These are phyloP conservation scores for Aspergillus luchuensis DNA, from an alignment of 2,329 filamentous ascomycete species.

Conservation along the genomic window DNA sequence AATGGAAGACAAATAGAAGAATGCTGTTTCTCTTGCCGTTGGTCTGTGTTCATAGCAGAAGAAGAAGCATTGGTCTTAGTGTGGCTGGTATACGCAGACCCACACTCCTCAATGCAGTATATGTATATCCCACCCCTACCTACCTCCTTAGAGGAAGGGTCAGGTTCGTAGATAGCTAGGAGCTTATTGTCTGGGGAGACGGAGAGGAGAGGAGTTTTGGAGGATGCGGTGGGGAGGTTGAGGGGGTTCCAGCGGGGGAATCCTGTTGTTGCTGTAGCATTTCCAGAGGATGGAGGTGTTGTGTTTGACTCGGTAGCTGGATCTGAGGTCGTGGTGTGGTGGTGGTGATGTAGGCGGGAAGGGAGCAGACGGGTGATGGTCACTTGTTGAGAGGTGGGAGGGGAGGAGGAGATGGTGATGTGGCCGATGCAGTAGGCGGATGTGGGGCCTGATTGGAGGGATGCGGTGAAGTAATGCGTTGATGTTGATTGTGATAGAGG, in stretches of 20 bases:
- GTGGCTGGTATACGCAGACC: background rate
- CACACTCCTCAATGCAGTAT: constrained; percentile 13
- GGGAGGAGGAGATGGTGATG: constrained; percentile 5
- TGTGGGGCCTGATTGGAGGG: constrained; percentile 15
- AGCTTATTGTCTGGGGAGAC: constrained; percentile 20
- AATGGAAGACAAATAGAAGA: too few relatives aligned
- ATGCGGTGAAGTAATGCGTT: constrained; percentile 19
- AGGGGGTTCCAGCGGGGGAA: constrained; percentile 12
- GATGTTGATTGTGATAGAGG: background rate
- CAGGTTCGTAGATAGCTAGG: constrained; percentile 23
- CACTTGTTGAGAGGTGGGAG: background rate
- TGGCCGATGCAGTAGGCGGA: constrained; percentile 24
- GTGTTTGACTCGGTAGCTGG: background rate
- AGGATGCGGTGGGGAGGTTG: constrained; percentile 24
- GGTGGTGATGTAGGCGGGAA: constrained; percentile 9
- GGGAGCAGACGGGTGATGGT: constrained; percentile 16
- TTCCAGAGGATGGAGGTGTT: constrained; percentile 8
- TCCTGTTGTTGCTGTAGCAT: background rate
- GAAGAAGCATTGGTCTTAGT: background rate
- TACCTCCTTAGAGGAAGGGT: background rate
- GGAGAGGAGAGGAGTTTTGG: constrained; percentile 13
- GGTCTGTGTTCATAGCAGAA: background rate
- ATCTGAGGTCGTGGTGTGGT: background rate
- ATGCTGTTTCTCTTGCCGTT: background rate
- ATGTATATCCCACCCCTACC: constrained; percentile 10